phyloP scores from a whole-genome alignment of 2,329 filamentous ascomycete species.

The Blastomyces silverae region DNA sequence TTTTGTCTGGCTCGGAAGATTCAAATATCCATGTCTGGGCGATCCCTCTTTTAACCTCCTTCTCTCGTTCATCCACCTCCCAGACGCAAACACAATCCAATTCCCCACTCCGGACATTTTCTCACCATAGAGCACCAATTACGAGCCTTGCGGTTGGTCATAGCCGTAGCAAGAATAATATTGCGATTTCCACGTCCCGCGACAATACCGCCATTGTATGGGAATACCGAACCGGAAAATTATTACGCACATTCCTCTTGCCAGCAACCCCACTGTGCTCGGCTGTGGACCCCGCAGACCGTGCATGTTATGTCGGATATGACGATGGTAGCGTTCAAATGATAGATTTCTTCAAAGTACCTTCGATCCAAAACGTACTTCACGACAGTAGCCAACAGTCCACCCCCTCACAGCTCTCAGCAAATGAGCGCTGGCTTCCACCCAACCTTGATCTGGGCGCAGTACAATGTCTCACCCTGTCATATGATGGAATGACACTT shows the following conservation, averaged over 20 bases:
- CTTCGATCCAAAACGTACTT: constrained; percentile 38
- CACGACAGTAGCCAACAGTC: constrained; percentile 34
- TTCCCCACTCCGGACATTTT: constrained; percentile 67
- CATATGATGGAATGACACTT: constrained; percentile 73
- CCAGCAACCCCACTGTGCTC: constrained; percentile 65
- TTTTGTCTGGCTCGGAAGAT: constrained; percentile 52
- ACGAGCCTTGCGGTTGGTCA: constrained; percentile 54
- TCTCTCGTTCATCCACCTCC: constrained; percentile 42
- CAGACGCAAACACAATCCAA: constrained; percentile 40
- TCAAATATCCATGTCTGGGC: constrained; percentile 92
- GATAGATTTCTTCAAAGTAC: constrained; percentile 62
- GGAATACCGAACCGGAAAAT: constrained; percentile 76
- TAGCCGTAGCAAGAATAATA: constrained; percentile 64
- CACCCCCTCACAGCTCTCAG: constrained; percentile 37
- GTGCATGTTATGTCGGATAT: constrained; percentile 73
- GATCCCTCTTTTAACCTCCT: constrained; percentile 63
- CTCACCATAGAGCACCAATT: constrained; percentile 57
- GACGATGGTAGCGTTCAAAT: constrained; percentile 74
- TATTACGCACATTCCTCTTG: constrained; percentile 75
- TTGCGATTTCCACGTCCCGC: constrained; percentile 74
- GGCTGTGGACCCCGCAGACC: constrained; percentile 71
- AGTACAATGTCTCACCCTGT: constrained; percentile 62
- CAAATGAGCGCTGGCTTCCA: constrained; percentile 44
- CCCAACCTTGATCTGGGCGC: constrained; percentile 58
- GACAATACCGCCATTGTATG: constrained; percentile 89